These are phyloP conservation scores for Trichosporon sp. DNA, from an alignment of 1,284 basidiomycete species.

Conservation along the genomic window DNA sequence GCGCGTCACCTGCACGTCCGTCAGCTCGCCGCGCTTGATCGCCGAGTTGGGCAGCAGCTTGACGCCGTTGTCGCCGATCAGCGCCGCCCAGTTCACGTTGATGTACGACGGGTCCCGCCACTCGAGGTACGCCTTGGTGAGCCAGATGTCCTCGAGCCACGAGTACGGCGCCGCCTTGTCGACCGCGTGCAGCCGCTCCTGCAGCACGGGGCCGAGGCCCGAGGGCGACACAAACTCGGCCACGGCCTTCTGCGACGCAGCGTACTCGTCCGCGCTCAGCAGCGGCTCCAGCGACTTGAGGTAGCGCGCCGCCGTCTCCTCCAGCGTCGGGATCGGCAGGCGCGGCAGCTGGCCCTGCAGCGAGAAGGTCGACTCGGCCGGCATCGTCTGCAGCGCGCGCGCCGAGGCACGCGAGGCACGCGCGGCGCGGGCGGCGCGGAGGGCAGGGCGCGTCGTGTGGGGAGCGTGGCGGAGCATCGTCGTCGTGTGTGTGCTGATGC, in stretches of 20 bases:
- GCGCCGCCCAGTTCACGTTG: conserved; percentile 20
- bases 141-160: conserved; percentile 22
- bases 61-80: conserved; percentile 11
- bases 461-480: conserved; percentile 1
- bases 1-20: conserved; percentile 10
- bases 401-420: too few species aligned
- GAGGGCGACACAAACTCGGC: background rate
- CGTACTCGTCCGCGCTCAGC: conserved; percentile 2
- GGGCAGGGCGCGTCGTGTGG: background rate
- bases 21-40: background rate
- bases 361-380: conserved; percentile 9
- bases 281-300: conserved; percentile 13
- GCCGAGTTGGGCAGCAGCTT: background rate
- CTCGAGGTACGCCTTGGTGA: conserved; percentile 19
- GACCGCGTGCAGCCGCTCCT: conserved; percentile 13
- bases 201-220: conserved; percentile 14
- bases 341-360: conserved; percentile 13
- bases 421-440: background rate
- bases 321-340: conserved; percentile 12
- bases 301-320: conserved; percentile 15
- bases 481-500: background rate
- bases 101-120: conserved; percentile 15
- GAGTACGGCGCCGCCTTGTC: conserved; percentile 13
- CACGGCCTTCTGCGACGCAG: conserved; percentile 6
- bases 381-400: background rate